phyloP scores from a whole-genome alignment of 2,329 filamentous ascomycete genomes.

The Mariannaea elegans region DNA sequence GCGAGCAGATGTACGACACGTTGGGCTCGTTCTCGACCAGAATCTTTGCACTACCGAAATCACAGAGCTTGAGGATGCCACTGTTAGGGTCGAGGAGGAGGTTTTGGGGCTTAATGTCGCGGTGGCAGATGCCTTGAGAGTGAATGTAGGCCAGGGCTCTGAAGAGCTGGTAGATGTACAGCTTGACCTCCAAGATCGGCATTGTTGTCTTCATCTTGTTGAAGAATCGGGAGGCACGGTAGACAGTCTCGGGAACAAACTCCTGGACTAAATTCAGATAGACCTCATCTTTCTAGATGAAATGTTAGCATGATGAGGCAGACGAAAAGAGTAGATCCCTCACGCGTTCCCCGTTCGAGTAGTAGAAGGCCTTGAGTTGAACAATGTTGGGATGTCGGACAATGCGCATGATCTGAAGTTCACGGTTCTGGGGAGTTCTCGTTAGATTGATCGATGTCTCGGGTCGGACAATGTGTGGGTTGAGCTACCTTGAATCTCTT shows the following conservation, averaged over 20 bases:
- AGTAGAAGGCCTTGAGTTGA: constrained; percentile 98
- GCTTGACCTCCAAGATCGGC: constrained; percentile 98
- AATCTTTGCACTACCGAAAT: constrained; percentile 99
- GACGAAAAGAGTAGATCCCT: constrained; percentile 36
- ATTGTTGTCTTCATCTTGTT: constrained; percentile 99
- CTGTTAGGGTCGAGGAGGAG: constrained; percentile 90
- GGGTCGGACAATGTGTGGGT: not conserved
- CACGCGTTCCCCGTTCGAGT: constrained; percentile 98
- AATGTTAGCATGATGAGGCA: constrained; percentile 27
- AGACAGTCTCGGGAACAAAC: constrained; percentile 97
- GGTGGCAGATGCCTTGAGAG: constrained; percentile 98
- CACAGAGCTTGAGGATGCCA: constrained; percentile 94
- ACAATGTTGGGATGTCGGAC: constrained; percentile 99
- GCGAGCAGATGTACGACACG: constrained; percentile 98
- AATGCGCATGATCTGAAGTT: constrained; percentile 99
- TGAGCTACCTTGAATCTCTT: constrained; percentile 94
- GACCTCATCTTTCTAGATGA: constrained; percentile 89
- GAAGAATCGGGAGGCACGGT: constrained; percentile 97
- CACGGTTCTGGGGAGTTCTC: constrained; percentile 80
- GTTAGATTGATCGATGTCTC: constrained; percentile 27
- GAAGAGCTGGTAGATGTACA: constrained; percentile 99
- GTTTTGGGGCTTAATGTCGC: constrained; percentile 99
- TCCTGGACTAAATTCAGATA: constrained; percentile 98
- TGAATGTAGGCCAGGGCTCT: constrained; percentile 98
- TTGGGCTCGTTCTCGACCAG: constrained; percentile 98